Conservation (phyloP, 208 protist genomes). For the Leishmania gerbilli region DNA sequence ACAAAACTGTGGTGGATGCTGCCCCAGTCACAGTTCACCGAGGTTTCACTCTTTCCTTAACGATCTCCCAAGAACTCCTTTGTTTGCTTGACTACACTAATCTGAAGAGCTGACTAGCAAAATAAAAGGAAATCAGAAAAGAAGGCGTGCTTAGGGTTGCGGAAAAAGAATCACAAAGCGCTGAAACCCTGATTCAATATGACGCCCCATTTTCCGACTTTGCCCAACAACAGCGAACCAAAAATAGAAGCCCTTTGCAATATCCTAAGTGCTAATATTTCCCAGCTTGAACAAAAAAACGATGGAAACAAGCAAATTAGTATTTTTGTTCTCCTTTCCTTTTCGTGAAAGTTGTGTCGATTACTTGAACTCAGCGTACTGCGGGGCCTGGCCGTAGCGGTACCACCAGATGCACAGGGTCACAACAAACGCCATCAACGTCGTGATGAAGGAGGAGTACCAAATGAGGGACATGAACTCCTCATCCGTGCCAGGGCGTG, state of each 20-base stretch:
- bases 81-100: slow-evolving; percentile 4
- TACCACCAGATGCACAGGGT: slow-evolving; percentile 83
- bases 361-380: slow-evolving; percentile 87
- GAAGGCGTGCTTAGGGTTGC: neutral
- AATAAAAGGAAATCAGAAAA: slow-evolving; percentile 1
- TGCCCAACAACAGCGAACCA: neutral
- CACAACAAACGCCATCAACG: slow-evolving; percentile 65
- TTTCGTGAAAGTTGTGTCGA: neutral
- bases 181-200: neutral
- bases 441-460: slow-evolving; percentile 73
- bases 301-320: slow-evolving; percentile 6
- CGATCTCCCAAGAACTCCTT: neutral
- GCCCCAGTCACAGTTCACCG: neutral
- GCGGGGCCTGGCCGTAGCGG: slow-evolving; percentile 83
- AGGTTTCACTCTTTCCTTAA: neutral
- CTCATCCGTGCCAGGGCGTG: slow-evolving; percentile 86
- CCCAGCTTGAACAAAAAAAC: slow-evolving; percentile 5
- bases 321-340: slow-evolving; percentile 1
- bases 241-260: slow-evolving; percentile 7
- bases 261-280: slow-evolving; percentile 23
- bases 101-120: neutral
- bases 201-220: neutral
- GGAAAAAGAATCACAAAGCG: neutral
- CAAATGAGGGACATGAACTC: slow-evolving; percentile 91
- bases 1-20: neutral